Conservation (phyloP, 129 eudicot species). For the Cynara cardunculus region DNA sequence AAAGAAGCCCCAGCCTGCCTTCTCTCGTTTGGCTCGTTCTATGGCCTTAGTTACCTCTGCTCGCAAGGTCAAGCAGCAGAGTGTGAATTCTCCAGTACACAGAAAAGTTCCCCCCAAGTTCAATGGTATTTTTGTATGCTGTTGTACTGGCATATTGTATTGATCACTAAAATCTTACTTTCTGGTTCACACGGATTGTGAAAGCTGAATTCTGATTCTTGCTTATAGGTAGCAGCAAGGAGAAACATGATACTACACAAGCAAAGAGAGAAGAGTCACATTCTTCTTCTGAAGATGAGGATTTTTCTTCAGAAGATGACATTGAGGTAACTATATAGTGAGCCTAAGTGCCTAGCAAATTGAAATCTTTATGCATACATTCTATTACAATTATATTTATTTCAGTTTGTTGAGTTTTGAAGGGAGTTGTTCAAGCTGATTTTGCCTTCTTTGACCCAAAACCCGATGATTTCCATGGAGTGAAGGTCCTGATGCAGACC, state of each 20-base stretch:
- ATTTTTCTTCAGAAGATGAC: slow-evolving; percentile 38
- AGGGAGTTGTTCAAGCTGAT: slow-evolving; percentile 95
- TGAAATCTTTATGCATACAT: neutral
- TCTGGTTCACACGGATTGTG: neutral
- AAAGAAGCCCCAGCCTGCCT: slow-evolving; percentile 40
- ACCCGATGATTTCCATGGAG: slow-evolving; percentile 84
- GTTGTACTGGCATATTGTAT: neutral
- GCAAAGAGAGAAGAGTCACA: slow-evolving; percentile 17
- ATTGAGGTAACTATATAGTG: slow-evolving; percentile 37
- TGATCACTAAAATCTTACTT: neutral
- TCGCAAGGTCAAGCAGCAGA: slow-evolving; percentile 33
- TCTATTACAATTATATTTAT: neutral
- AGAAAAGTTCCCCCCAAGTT: slow-evolving; percentile 10
- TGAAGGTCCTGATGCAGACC: slow-evolving; percentile 62
- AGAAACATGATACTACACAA: slow-evolving; percentile 6
- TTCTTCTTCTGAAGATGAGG: slow-evolving; percentile 39
- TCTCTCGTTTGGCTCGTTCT: slow-evolving; percentile 67
- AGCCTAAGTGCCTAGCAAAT: neutral
- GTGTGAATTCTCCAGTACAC: neutral
- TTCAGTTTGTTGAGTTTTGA: slow-evolving; percentile 9
- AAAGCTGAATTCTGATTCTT: neutral
- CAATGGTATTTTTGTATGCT: neutral
- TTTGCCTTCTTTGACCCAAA: slow-evolving; percentile 99
- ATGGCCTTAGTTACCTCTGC: slow-evolving; percentile 33
- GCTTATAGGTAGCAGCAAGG: slow-evolving; percentile 32